Evolutionary conservation across 192 early-diverging fungal species (phyloP), one percentile per base, ranked within the genome.

Genomic region (Radiomyces spectabilis): DNA sequence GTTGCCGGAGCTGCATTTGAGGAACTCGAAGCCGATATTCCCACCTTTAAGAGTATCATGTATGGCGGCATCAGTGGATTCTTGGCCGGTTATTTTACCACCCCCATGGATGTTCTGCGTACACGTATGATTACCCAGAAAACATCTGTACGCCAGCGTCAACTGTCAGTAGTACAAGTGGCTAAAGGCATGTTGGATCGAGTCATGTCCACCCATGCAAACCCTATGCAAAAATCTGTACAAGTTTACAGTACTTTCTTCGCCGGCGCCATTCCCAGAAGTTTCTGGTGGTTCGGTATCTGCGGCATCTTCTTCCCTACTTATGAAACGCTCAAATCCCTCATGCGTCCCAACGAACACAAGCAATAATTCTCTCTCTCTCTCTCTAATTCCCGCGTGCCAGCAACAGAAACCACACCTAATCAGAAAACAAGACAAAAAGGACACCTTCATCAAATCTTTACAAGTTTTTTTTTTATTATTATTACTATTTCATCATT

Each of bases 281-380:
- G 72, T 25, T 57, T 79, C 13, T 88, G 86, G 86, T 86, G 86
- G 86, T 86, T 85, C 47, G 72, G 84, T 51, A 82, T 88, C 19
- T 88, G 86, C 55, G 80, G 79, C 19, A 85, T 85, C 54, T 88
- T 88, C 62, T 88, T 88, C 66, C 83, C 86, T 1, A 74, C 77
- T 18, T 87, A 87, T 56, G 84, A 86, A 55, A 53, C 72, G 13
- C 57, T 72, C 45, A 80, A 76, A 46, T 73, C 79, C 42, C 61
- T 60, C 7, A 38, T 70, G 53, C 44, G 51, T 12, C 37, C 47
- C 6, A 10, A 37, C 2, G 37, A 57, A 57, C 9, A 33, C 16
- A 5, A 13, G 15, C 15, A 10, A 10, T 37, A 37, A 7, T 37
- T 15, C 15, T 37, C 35, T 15, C 15, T 15, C 8, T 37, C 35